A percentile compares a stretch with the other conserved stretches of the same genome.
phyloP scores from a whole-genome alignment of 768 basidiomycete species.

The Mycena polygramma region DNA sequence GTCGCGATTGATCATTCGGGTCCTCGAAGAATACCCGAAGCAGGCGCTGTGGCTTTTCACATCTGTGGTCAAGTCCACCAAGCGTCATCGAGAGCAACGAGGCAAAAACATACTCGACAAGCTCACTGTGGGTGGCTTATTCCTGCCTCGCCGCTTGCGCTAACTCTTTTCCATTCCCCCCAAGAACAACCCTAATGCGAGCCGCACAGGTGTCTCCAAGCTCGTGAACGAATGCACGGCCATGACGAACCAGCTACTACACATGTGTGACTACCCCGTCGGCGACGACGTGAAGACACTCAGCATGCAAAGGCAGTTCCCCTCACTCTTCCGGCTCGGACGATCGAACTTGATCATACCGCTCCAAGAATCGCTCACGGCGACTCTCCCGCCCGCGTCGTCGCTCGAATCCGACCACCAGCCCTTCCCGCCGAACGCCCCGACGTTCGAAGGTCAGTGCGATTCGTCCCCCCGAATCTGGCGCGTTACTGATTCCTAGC shows the following conservation, averaged over 20 bases:
- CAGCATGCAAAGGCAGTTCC: constrained; percentile 69
- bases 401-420: constrained; percentile 71
- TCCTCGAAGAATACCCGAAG: constrained; percentile 87
- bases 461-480: background rate
- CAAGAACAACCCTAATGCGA: constrained; percentile 63
- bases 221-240: constrained; percentile 67
- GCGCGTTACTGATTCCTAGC: background rate
- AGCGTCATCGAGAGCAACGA: constrained; percentile 67
- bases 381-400: constrained; percentile 84
- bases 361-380: constrained; percentile 92
- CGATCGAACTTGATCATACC: constrained; percentile 85
- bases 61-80: constrained; percentile 89
- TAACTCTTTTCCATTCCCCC: background rate
- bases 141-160: background rate
- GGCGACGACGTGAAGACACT: constrained; percentile 51
- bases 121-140: constrained; percentile 61
- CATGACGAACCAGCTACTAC: constrained; percentile 80
- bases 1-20: constrained; percentile 72
- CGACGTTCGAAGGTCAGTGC: constrained; percentile 79
- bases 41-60: constrained; percentile 95
- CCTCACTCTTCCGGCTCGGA: constrained; percentile 67
- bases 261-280: constrained; percentile 71
- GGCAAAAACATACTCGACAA: constrained; percentile 71
- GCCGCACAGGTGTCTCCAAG: constrained; percentile 54
- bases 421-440: constrained; percentile 84